Base-by-base conservation (phyloP, 2,329 filamentous ascomycete genomes). In the Xylariaceae sp. region DNA sequence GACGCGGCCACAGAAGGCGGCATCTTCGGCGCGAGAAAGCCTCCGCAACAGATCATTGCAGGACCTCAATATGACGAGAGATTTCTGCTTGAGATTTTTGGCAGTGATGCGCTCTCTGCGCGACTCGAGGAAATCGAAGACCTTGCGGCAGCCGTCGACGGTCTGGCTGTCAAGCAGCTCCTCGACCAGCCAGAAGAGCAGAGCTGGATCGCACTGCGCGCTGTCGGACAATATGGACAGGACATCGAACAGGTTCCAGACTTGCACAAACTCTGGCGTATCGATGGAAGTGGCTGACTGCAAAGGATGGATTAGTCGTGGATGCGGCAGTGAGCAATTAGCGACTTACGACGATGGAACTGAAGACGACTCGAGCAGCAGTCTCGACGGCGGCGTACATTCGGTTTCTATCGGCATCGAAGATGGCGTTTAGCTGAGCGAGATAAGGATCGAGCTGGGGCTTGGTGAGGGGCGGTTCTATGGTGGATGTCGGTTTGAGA, bases 121-220 rank as follows among this genome's bases (percentile, higher is more conserved):
- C 18, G 94, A 96, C 67, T 99, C 95, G 39, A 99, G 80, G 62
- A 91, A 99, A 65, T 95, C 90, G 65, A 99, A 97, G 12, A 97
- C 87, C 53, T 82, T 88, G 52, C 90, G 85, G 66, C 94, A 99
- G 31, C 89, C 91, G 19, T 90, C 81, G 39, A 96, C 95, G 0
- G 91, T 96, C 68, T 99, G 92, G 63, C 90, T 96, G 68, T 99
- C 95, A 22, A 99, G 78, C 1, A 99, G 80, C 69, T 97, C 94
- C 67, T 99, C 94, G 17, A 96, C 84, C 14, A 99, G 81, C 80
- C 89, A 91, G 62, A 96, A 90, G 7, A 94, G 78, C 9, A 99
- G 75, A 15, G 87, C 87, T 0, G 89, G 83, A 56, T 96, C 90
- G 65, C 75, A 84, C 72, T 78, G 78, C 75, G 86, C 87, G 65